phyloP scores from a whole-genome alignment of 2,329 filamentous ascomycete species.

The Coleophoma cylindrospora region DNA sequence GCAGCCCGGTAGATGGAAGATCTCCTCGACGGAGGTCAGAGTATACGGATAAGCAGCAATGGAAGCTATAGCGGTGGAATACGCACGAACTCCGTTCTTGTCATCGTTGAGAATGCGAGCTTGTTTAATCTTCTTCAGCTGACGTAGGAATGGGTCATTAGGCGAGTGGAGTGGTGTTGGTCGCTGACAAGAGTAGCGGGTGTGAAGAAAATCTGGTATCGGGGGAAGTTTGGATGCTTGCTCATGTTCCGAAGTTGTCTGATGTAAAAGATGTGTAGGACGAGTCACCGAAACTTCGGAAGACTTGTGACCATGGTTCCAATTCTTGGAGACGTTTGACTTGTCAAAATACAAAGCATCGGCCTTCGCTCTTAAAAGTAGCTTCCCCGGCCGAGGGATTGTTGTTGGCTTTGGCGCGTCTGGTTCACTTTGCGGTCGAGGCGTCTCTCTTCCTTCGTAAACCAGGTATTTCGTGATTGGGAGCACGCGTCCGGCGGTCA shows the following conservation, averaged over 20 bases:
- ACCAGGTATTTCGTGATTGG: constrained; percentile 47
- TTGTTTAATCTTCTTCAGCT: constrained; percentile 69
- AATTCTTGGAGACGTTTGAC: constrained; percentile 11
- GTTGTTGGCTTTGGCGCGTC: constrained; percentile 19
- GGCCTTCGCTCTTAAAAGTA: constrained; percentile 21
- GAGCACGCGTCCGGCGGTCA: constrained; percentile 37
- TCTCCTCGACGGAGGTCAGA: constrained; percentile 29
- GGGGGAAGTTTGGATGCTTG: constrained; percentile 49
- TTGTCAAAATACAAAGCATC: constrained; percentile 17
- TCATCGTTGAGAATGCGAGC: constrained; percentile 69
- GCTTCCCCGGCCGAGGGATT: constrained; percentile 14
- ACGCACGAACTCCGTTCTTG: constrained; percentile 76
- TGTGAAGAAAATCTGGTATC: constrained; percentile 61
- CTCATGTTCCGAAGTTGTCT: constrained; percentile 78
- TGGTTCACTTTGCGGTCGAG: constrained; percentile 2
- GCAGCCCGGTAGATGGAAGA: constrained; percentile 66
- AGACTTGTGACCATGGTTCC: constrained; percentile 5
- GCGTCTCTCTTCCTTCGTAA: constrained; percentile 38
- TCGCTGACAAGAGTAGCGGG: constrained; percentile 76
- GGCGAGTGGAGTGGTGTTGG: constrained; percentile 64
- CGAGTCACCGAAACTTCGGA: constrained; percentile 24
- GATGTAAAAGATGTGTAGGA: constrained; percentile 46
- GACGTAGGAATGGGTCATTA: constrained; percentile 69
- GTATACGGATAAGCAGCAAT: constrained; percentile 70
- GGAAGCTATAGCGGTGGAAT: constrained; percentile 80